Base-by-base conservation (phyloP, 208 protist genomes). In the Phytomonas francai region DNA sequence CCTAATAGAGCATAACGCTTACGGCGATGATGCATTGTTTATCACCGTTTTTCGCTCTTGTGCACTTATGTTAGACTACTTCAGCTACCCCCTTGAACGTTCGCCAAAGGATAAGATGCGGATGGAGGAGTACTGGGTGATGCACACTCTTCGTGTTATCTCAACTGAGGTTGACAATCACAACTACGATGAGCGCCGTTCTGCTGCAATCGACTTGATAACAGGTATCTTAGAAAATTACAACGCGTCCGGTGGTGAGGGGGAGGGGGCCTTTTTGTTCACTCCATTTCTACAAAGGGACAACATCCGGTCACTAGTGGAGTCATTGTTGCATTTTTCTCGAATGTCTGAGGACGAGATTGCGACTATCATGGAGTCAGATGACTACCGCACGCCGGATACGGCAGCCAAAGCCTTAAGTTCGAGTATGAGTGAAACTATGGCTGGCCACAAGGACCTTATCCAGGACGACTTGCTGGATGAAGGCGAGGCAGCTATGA, bases 61-160 rank as follows among this genome's bases (percentile, higher is more conserved):
- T 65, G 49, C 65, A 22, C 77, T 95, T 63, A 65, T 95, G 61
- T 72, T 95, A 36, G 90, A 95, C 58, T 95, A 95, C 70, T 89
- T 93, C 36, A 82, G 91, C 28, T 93, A 89, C 61, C 87, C 92
- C 65, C 65, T 59, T 3, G 68, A 70, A 33, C 67, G 90, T 22
- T 61, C 67, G 16, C 67, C 76, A 56, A 42, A 60, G 25, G 77
- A 86, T 34, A 74, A 75, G 63, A 56, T 63, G 11, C 73, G 71
- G 11, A 72, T 90, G 22, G 30, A 73, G 11, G 45, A 77, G 22
- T 78, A 60, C 28, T 95, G 89, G 85, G 74, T 91, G 57, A 58
- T 49, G 25, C 74, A 75, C 45, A 80, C 84, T 19, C 73, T 85
- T 22, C 65, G 76, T 60, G 39, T 91, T 61, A 74, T 91, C 70